Conservation (phyloP, 768 basidiomycete species). For the Suillus decipiens region DNA sequence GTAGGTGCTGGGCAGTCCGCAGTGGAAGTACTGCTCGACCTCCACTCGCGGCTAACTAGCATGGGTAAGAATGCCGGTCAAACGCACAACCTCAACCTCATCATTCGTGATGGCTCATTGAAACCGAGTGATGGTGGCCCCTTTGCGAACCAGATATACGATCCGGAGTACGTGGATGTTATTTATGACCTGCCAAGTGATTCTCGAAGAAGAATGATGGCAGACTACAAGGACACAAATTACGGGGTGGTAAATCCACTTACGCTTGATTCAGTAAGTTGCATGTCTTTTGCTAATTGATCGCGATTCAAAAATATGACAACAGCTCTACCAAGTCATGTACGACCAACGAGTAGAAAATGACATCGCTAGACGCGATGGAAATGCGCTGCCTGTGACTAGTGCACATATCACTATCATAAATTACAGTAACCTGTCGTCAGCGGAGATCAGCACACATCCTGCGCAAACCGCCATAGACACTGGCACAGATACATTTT, state of each 20-base stretch:
- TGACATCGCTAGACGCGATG: slow-evolving; percentile 39
- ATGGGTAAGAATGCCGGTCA: slow-evolving; percentile 27
- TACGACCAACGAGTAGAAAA: slow-evolving; percentile 52
- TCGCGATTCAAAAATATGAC: slow-evolving; percentile 2
- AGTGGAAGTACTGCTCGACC: slow-evolving; percentile 47
- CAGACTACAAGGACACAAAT: slow-evolving; percentile 52
- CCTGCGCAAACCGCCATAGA: slow-evolving; percentile 5
- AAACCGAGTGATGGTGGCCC: slow-evolving; percentile 55
- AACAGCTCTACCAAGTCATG: slow-evolving; percentile 49
- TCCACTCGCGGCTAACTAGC: slow-evolving; percentile 39
- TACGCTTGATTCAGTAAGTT: slow-evolving; percentile 43
- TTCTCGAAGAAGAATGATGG: slow-evolving; percentile 36
- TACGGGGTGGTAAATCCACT: slow-evolving; percentile 54
- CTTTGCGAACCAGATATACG: slow-evolving; percentile 57
- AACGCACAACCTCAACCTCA: slow-evolving; percentile 48
- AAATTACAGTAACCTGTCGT: slow-evolving; percentile 38
- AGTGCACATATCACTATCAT: slow-evolving; percentile 38
- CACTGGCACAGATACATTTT: slow-evolving; percentile 12
- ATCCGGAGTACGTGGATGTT: slow-evolving; percentile 44
- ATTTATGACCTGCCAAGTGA: slow-evolving; percentile 42
- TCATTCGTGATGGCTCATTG: slow-evolving; percentile 51
- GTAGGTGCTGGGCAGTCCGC: slow-evolving; percentile 52
- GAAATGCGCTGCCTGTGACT: slow-evolving; percentile 11
- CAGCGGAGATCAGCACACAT: slow-evolving; percentile 27
- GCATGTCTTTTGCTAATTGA: not conserved